Conservation (phyloP, 2,329 filamentous ascomycete genomes). For the Domatiomyces globalis region DNA sequence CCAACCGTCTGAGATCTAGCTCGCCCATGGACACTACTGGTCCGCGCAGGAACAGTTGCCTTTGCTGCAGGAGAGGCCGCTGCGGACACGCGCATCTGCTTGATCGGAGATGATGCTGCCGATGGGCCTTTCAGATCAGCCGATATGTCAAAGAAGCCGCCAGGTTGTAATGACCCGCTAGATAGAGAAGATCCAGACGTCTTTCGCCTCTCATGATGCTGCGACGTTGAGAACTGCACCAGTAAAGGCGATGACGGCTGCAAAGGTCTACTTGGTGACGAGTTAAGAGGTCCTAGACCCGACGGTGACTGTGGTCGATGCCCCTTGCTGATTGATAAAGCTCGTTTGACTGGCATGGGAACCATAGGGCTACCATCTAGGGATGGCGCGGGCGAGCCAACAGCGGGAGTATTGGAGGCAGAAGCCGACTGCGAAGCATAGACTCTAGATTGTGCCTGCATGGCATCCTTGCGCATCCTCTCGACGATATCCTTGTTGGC, state of each 20-base stretch:
- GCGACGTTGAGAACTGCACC: constrained; percentile 86
- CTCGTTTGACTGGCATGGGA: constrained; percentile 65
- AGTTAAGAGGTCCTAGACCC: constrained; percentile 59
- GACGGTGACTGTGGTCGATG: constrained; percentile 81
- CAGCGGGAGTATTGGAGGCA: constrained; percentile 21
- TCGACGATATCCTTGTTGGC: constrained; percentile 98
- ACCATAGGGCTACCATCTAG: constrained; percentile 77
- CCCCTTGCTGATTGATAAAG: constrained; percentile 67
- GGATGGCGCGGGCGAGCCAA: constrained; percentile 49
- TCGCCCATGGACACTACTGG: constrained; percentile 50
- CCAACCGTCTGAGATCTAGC: constrained; percentile 84
- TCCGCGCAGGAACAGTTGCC: constrained; percentile 42
- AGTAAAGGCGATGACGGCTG: constrained; percentile 78
- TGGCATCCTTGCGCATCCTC: constrained; percentile 79
- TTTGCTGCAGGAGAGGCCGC: constrained; percentile 47
- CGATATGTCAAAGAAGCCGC: constrained; percentile 56
- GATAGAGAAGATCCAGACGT: constrained; percentile 69
- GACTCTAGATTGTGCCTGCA: constrained; percentile 51
- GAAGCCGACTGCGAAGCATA: constrained; percentile 28
- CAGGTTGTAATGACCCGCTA: constrained; percentile 53
- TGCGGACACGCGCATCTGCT: constrained; percentile 28
- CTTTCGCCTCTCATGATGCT: constrained; percentile 72
- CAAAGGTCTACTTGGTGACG: constrained; percentile 76
- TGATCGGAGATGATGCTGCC: constrained; percentile 40
- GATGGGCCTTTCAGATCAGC: constrained; percentile 41